These are phyloP conservation scores for Penicillium egyptiacum DNA, from an alignment of 495 filamentous ascomycete genomes.

Conservation along the genomic window DNA sequence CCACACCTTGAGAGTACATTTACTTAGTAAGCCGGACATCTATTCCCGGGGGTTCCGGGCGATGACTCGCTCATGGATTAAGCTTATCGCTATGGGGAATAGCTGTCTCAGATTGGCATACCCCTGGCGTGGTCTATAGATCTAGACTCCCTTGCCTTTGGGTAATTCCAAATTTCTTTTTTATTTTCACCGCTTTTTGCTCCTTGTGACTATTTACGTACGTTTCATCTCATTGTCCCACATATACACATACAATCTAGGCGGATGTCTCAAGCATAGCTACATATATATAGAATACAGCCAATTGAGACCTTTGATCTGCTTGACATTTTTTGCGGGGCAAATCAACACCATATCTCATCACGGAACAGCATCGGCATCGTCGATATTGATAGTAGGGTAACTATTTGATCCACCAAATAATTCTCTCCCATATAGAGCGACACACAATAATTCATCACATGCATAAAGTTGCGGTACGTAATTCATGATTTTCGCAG, in stretches of 20 bases:
- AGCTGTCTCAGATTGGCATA: not conserved
- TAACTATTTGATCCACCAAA: no score
- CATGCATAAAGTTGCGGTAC: no score
- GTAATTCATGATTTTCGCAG: no score
- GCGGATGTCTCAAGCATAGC: not conserved
- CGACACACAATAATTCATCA: no score
- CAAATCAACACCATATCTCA: no score
- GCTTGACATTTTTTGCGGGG: no score
- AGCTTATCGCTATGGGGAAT: constrained; percentile 10
- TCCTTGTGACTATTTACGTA: not conserved
- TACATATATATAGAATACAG: no score
- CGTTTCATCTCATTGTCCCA: not conserved
- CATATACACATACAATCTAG: not conserved
- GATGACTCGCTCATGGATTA: constrained; percentile 14
- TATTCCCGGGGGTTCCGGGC: not conserved
- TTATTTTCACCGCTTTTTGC: constrained; percentile 4
- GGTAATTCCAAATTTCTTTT: not conserved
- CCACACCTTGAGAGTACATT: not conserved
- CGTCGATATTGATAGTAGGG: no score
- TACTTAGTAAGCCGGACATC: not conserved
- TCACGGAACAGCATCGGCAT: no score
- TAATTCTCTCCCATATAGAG: no score
- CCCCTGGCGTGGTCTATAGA: not conserved
- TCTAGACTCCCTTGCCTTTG: not conserved
- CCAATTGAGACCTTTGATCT: no score